Evolutionary conservation across 176 grass and related monocot species (phyloP).

Genomic region (Oryza coarctata): DNA sequence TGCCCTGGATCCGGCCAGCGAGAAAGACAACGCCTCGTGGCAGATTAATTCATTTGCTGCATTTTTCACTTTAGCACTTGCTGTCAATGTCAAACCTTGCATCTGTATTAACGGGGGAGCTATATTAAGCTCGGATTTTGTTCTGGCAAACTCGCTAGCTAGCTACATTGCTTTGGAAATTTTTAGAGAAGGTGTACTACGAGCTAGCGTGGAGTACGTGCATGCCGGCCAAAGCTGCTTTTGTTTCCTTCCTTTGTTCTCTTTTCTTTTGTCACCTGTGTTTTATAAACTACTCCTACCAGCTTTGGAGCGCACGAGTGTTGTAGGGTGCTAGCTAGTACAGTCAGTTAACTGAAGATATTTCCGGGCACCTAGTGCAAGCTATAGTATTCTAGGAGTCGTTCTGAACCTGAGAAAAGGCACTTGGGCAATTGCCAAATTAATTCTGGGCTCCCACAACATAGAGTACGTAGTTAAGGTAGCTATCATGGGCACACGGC

Average conservation of each 20-base stretch:
- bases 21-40: not conserved
- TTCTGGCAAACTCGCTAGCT: no score
- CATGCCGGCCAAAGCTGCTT: not conserved
- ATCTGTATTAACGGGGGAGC: not conserved
- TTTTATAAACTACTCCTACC: not conserved
- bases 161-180: not conserved
- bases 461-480: not conserved
- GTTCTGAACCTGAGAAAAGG: not conserved
- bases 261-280: not conserved
- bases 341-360: not conserved
- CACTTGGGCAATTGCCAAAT: not conserved
- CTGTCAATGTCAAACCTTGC: not conserved
- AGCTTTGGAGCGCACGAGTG: constrained; percentile 34
- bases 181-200: not conserved
- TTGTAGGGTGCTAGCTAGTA: no score
- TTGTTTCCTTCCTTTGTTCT: not conserved
- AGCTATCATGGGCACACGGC: not conserved
- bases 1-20: not conserved
- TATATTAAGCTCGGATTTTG: not conserved
- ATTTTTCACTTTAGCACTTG: not conserved
- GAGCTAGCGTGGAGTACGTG: not conserved
- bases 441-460: not conserved
- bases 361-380: not conserved
- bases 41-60: constrained; percentile 7
- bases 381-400: not conserved